Base-by-base conservation (phyloP, 345 rosid genomes). In the Salix purpurea region DNA sequence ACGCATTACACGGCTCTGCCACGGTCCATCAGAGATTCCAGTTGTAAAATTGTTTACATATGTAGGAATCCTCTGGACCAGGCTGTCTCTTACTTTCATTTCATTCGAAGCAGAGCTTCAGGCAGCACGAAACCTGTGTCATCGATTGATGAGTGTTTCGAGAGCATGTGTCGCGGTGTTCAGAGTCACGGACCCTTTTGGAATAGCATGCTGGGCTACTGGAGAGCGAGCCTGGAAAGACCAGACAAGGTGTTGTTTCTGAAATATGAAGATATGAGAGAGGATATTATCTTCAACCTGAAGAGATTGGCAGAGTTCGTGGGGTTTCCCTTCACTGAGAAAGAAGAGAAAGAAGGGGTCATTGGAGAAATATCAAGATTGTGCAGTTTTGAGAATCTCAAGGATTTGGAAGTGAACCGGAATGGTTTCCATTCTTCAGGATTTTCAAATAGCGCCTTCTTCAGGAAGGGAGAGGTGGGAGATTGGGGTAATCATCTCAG, bases 221-320 rank as follows among this genome's bases (percentile, higher is more conserved):
- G 84, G 86, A 81, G 75, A 10, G 69, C 46, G 34, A 83, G 86
- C 77, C 15, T 50, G 67, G 83, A 79, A 42, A 65, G 62, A 5
- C 82, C 85, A 7, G 65, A 73, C 3, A 72, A 75, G 71, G 82
- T 86, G 52, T 8, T 83, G 40, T 69, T 86, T 73, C 32, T 86
- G 12, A 83, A 70, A 58, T 83, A 86, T 65, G 86, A 83, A 48
- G 88, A 86, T 3, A 9, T 83, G 85, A 86, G 79, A 62, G 74
- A 69, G 15, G 86, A 86, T 36, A 37, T 18, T 5, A 21, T 5
- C 6, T 62, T 28, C 30, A 48, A 76, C 42, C 34, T 86, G 69
- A 84, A 76, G 79, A 84, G 65, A 73, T 12, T 72, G 3, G 81
- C 62, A 3, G 30, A 13, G 48, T 78, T 78, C 60, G 60, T 72